phyloP scores from a whole-genome alignment of 352 stramenopile species.

The Phytophthora pseudosyringae region DNA sequence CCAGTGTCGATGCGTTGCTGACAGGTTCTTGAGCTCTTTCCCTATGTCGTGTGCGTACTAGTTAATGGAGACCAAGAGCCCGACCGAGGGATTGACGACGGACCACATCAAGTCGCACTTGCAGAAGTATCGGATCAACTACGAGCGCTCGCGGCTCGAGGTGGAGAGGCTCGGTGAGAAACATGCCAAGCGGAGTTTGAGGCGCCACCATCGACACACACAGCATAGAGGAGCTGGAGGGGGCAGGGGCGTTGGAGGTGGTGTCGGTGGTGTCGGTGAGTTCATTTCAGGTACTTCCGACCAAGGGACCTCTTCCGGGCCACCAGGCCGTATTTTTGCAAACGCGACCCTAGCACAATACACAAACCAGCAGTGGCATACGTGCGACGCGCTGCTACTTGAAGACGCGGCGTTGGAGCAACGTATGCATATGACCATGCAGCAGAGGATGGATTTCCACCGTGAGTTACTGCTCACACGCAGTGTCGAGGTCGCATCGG shows the following conservation, averaged over 20 bases:
- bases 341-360: not conserved
- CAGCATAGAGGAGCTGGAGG: not conserved
- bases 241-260: not conserved
- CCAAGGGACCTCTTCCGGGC: too few species aligned
- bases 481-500: conserved; percentile 25
- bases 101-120: conserved; percentile 38
- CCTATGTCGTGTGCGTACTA: conserved; percentile 2
- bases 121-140: conserved; percentile 36
- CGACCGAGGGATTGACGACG: conserved; percentile 17
- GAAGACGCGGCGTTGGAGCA: conserved; percentile 13
- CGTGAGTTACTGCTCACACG: conserved; percentile 31
- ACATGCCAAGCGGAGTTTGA: conserved; percentile 20
- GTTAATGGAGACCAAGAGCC: conserved; percentile 28
- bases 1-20: not conserved
- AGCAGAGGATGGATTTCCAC: conserved; percentile 38
- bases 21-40: not conserved
- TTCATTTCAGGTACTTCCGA: not conserved
- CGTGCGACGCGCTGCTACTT: conserved; percentile 13
- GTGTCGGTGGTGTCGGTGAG: not conserved
- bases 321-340: too few species aligned
- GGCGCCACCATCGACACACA: conserved; percentile 7
- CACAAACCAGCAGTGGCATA: conserved; percentile 12
- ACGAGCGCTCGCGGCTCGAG: conserved; percentile 26
- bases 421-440: conserved; percentile 30
- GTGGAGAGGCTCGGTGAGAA: conserved; percentile 22